These are phyloP conservation scores for Coprinopsis marcescibilis DNA, from an alignment of 768 basidiomycete genomes.

Conservation along the genomic window DNA sequence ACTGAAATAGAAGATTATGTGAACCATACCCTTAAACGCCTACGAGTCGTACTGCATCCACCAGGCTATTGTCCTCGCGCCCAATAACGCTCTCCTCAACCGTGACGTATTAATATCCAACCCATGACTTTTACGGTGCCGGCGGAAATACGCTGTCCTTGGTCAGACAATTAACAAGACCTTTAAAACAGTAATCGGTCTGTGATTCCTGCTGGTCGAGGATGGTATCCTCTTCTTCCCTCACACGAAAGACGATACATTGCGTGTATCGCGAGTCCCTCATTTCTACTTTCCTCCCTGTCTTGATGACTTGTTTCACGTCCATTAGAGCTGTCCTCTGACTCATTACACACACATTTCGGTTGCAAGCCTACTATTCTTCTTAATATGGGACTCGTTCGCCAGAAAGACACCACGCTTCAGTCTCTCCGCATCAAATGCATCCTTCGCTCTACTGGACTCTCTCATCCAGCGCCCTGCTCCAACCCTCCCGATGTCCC, in stretches of 20 bases:
- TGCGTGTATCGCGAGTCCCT: background rate
- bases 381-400: constrained; percentile 2
- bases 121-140: background rate
- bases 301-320: constrained; percentile 1
- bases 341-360: background rate
- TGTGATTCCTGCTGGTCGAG: background rate
- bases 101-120: too few relatives aligned
- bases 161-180: constrained; percentile 8
- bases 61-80: too few relatives aligned
- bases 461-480: background rate
- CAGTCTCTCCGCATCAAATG: constrained; percentile 1
- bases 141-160: background rate
- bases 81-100: too few relatives aligned
- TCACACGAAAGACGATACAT: background rate
- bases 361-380: background rate
- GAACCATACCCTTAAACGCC: too few relatives aligned
- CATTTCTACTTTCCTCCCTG: background rate
- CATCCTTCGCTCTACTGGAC: background rate
- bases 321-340: constrained; percentile 3
- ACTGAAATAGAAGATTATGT: too few relatives aligned
- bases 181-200: background rate
- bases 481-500: too few relatives aligned
- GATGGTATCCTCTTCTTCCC: background rate
- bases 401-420: background rate
- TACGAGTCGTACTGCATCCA: too few relatives aligned